These are phyloP conservation scores for Fusarium sp. DNA, from an alignment of 2,329 filamentous ascomycete genomes.

Conservation along the genomic window DNA sequence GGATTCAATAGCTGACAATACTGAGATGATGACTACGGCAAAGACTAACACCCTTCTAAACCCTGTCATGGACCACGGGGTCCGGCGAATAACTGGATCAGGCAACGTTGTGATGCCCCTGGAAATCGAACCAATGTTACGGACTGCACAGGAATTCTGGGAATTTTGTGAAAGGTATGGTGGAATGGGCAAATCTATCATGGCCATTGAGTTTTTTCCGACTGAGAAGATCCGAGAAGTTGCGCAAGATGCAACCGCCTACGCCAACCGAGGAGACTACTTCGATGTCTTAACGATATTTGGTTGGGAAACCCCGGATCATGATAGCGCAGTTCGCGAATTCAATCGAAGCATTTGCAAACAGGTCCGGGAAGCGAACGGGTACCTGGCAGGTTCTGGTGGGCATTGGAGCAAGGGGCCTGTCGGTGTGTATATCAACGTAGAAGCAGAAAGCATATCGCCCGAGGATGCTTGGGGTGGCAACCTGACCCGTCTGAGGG, in stretches of 20 bases:
- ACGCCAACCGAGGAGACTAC: conserved; percentile 57
- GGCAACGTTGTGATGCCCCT: conserved; percentile 52
- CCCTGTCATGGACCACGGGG: conserved; percentile 40
- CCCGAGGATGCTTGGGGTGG: conserved; percentile 48
- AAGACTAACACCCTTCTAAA: conserved; percentile 43
- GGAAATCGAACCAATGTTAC: conserved; percentile 42
- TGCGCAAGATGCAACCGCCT: conserved; percentile 53
- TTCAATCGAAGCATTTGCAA: conserved; percentile 52
- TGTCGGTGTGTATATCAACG: conserved; percentile 48
- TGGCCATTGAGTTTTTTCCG: conserved; percentile 57
- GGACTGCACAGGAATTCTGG: conserved; percentile 45
- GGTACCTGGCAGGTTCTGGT: conserved; percentile 32
- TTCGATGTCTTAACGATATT: conserved; percentile 56
- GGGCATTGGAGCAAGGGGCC: conserved; percentile 39
- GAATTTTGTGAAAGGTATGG: conserved; percentile 34
- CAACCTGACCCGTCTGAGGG: conserved; percentile 45
- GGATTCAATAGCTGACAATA: conserved; percentile 13
- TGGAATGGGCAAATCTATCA: conserved; percentile 38
- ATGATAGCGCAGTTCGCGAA: conserved; percentile 51
- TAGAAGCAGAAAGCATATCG: conserved; percentile 40
- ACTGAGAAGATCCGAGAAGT: conserved; percentile 54
- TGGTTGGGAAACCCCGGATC: conserved; percentile 53
- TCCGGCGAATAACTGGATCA: conserved; percentile 43
- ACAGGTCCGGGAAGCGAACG: conserved; percentile 41
- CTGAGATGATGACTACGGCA: conserved; percentile 35